Evolutionary conservation across 2,329 filamentous ascomycete species (phyloP), one percentile per base, ranked within the genome.

Genomic region (Ophiostoma australiae): DNA sequence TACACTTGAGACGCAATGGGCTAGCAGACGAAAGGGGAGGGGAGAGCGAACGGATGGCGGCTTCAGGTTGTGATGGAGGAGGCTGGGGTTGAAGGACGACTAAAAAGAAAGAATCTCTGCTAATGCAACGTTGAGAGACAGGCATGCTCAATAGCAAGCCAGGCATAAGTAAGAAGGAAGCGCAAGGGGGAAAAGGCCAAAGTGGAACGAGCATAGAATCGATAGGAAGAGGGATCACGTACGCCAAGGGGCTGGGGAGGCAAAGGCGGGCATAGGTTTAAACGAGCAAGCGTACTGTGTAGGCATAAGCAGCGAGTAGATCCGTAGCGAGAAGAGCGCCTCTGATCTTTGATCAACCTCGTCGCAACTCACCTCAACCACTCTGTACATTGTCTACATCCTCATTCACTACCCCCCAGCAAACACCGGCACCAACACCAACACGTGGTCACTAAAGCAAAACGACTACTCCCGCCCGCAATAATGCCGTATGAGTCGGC

Each of bases 401-500:
- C 37, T 8, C 7, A 48, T n/a, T 7, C 3, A 20, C 44, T 48
- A n/a, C 44, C 17, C 7, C 7, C 44, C 1, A 48, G 5, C 17
- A 4, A 4, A 48, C 44, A 48, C 15, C 44, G 44, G 39, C 39
- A 23, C 23, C 10, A 31, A 13, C 8, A 11, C n/a, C 52, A 23
- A 5, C 23, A 27, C 27, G 27, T 31, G 27, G 27, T 31, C 27
- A 11, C 52, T n/a, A 58, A 11, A n/a, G 10, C 52, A 27, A 7
- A 48, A 48, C 52, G 10, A 58, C 52, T 0, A 58, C 52, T 8
- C 23, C 52, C 52, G 20, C 17, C 15, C 3, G 6, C 44, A 41
- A 52, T 15, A 78, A 89, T 89, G 66, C 91, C 88, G 76, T 90
- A 89, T 68, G 93, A 80, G 15, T 94, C 82, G 1, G 93, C 90